These are phyloP conservation scores for Fusarium sp. DNA, from an alignment of 2,329 filamentous ascomycete genomes.

Conservation along the genomic window DNA sequence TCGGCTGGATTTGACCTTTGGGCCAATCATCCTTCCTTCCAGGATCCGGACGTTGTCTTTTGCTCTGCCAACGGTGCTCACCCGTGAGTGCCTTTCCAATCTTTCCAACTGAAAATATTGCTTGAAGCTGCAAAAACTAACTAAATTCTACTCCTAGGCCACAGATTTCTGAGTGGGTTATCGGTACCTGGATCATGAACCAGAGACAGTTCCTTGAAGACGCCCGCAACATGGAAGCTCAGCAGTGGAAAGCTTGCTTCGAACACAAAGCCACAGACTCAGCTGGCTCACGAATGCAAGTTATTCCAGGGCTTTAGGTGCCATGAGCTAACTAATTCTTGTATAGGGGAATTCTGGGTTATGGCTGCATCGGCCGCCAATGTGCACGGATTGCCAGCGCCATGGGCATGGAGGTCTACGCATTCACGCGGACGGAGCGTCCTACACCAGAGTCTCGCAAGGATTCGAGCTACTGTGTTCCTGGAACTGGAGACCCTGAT, in stretches of 20 bases:
- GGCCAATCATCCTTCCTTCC: background rate
- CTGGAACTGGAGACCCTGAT: background rate
- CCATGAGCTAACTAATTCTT: rapidly evolving
- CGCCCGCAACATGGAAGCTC: background rate
- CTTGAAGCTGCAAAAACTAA: background rate
- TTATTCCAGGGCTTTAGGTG: background rate
- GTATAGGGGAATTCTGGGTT: slow-evolving; percentile 43
- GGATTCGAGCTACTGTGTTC: background rate
- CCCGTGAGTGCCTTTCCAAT: background rate
- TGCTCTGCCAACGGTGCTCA: background rate
- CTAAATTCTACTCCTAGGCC: background rate
- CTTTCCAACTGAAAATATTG: background rate
- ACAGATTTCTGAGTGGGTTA: background rate
- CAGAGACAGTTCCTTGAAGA: background rate
- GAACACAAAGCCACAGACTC: background rate
- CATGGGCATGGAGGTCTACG: slow-evolving; percentile 74
- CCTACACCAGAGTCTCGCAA: slow-evolving; percentile 65
- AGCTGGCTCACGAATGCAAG: background rate
- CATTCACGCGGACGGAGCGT: slow-evolving; percentile 72
- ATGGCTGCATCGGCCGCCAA: slow-evolving; percentile 58
- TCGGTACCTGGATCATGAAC: slow-evolving; percentile 1
- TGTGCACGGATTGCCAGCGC: slow-evolving; percentile 62
- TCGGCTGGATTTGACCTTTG: background rate
- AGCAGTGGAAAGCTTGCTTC: background rate
- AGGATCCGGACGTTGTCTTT: background rate